phyloP scores from a whole-genome alignment of 2,329 filamentous ascomycete genomes.

The Tolypocladium amazonense region DNA sequence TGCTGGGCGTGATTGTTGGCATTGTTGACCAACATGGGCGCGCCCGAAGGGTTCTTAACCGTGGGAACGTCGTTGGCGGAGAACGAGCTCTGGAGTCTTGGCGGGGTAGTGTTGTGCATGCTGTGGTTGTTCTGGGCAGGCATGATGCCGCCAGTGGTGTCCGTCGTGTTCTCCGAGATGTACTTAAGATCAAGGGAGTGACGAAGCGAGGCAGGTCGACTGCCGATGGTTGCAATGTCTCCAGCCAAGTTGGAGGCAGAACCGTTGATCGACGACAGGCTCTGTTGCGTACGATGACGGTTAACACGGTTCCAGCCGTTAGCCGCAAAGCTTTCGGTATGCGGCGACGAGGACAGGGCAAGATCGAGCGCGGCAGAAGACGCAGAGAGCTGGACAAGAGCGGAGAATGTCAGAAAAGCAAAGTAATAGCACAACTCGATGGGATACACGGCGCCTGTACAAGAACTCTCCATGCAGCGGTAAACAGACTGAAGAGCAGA shows the following conservation, averaged over 20 bases:
- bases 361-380: conserved; percentile 75
- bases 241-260: conserved; percentile 28
- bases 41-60: conserved; percentile 56
- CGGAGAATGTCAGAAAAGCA: conserved; percentile 20
- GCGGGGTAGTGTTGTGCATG: conserved; percentile 52
- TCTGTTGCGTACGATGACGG: conserved; percentile 59
- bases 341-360: conserved; percentile 57
- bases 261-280: conserved; percentile 37
- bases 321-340: conserved; percentile 38
- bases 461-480: not conserved
- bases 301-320: conserved; percentile 50
- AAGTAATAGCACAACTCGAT: conserved; percentile 9
- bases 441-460: not conserved
- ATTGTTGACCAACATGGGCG: conserved; percentile 29
- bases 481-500: not conserved
- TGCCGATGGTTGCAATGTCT: conserved; percentile 36
- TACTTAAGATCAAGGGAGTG: conserved; percentile 49
- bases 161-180: conserved; percentile 33
- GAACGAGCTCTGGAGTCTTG: conserved; percentile 70
- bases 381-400: conserved; percentile 55
- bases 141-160: conserved; percentile 25
- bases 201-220: conserved; percentile 37
- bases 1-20: conserved; percentile 51
- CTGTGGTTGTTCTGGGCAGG: conserved; percentile 37
- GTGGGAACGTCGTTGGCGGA: conserved; percentile 85